Base-by-base conservation (phyloP, 2,329 filamentous ascomycete species). In the Penicillium oxalicum region DNA sequence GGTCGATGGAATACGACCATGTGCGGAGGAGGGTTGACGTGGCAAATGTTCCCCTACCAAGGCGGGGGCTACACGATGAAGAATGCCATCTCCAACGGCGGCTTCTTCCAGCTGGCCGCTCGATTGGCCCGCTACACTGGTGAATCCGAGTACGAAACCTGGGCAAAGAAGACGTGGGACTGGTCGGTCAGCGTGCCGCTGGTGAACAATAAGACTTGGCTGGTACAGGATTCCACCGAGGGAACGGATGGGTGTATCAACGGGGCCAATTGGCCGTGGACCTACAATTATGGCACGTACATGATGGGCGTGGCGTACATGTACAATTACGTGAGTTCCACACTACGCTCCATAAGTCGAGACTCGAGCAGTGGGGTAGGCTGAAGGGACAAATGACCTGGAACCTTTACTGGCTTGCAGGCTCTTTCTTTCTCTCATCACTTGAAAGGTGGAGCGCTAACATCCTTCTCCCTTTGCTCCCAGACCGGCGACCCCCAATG, bases 51-150 rank as follows among this genome's bases (percentile, higher is more conserved):
- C 65, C 71, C 78, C 1, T 80, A 79, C 59, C 91, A 94, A 64
- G 91, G 93, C 64, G 82, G 82, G 53, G 89, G 88, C 11, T 84
- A 90, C 65, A 77, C 82, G 61, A 93, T 94, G 78, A 93, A 91
- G 70, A 91, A 91, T 71, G 78, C 83, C 12, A 81, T 91, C 58
- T 84, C 83, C 52, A 93, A 93, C 66, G 88, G 87, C 37, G 84
- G 83, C n/a, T 82, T 93, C 64, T 91, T 94, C 68, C 85, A 91
- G 61, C 76, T 95, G 9, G 83, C 85, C 4, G 87, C 88, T 1
- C 83, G 88, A 13, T 76, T 91, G 11, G 86, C 84, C 26, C 80
- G 84, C 40, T 72, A 72, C 49, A 88, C 84, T 0, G 72, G 71
- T 18, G 86, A 88, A 58, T 59, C 72, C 0, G 84, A 83, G 0